Conservation (phyloP, 1,284 basidiomycete species). For the Microbotryomycetes sp. region DNA sequence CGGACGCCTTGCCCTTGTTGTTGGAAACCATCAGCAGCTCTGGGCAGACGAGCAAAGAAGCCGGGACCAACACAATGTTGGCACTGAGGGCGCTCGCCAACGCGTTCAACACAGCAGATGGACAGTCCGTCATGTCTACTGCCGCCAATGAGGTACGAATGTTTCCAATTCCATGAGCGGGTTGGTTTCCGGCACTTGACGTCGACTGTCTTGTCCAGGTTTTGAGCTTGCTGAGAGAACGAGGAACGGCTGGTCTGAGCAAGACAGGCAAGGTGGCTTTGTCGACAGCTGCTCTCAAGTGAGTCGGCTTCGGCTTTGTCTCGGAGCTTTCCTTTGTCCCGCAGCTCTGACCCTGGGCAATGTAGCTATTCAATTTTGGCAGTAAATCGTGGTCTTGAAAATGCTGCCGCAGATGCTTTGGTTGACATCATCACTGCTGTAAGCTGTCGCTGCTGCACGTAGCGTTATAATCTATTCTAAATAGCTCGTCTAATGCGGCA, state of each 20-base stretch:
- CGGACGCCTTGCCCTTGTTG: constrained; percentile 37
- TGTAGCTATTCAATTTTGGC: constrained; percentile 47
- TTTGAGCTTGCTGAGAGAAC: constrained; percentile 51
- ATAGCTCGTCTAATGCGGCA: constrained; percentile 47
- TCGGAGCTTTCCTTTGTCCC: neutral
- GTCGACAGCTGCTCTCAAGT: constrained; percentile 77
- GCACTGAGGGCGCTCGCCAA: constrained; percentile 76
- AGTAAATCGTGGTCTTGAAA: constrained; percentile 38
- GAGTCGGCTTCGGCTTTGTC: constrained; percentile 15
- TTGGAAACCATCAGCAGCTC: constrained; percentile 22
- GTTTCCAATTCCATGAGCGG: too few species aligned
- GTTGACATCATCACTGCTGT: constrained; percentile 33
- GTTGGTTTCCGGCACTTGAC: neutral
- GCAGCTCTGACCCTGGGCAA: too few species aligned
- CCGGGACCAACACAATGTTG: constrained; percentile 82
- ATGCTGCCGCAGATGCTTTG: constrained; percentile 33
- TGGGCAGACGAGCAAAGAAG: constrained; percentile 49
- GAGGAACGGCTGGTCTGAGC: constrained; percentile 53
- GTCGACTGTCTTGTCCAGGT: constrained; percentile 46
- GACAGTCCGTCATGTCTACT: constrained; percentile 35
- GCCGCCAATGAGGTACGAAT: constrained; percentile 46
- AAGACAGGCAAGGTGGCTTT: constrained; percentile 67
- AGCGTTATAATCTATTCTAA: constrained; percentile 13
- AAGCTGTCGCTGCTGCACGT: constrained; percentile 18
- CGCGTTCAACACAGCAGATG: constrained; percentile 50